Base-by-base conservation (phyloP, 768 basidiomycete species). In the Porphyrellus cyaneotinctus region DNA sequence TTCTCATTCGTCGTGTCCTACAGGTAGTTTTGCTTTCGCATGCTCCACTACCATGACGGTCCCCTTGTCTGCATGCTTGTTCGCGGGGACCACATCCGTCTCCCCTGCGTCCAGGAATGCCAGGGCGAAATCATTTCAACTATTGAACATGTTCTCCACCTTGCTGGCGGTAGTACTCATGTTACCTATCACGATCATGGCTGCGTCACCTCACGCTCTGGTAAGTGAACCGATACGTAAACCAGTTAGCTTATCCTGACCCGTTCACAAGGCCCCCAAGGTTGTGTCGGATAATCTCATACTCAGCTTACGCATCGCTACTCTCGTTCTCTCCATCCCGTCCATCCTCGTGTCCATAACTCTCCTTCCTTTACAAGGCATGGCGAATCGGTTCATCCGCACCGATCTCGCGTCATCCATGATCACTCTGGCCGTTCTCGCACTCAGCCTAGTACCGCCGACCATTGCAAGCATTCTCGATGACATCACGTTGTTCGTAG, bases 31-130 rank as follows among this genome's bases (percentile, higher is more conserved):
- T n/a, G 78, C 81, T 10, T 88, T 89, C 63, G 73, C 82, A 13
- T 88, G 87, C 61, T 76, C 83, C 17, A 82, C 87, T 1, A 72
- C 81, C 7, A 78, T 79, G 53, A 86, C 88, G 5, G 72, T 88
- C 17, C 79, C 84, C 18, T 66, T 88, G 48, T 87, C 86, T 56
- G 74, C 81, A 33, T 80, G 85, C 4, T 66, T 87, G 47, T 77
- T 76, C 52, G 76, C 76, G 24, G 69, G 58, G 14, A 50, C 42
- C 7, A n/a, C 59, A n/a, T 30, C 32, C 1, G 35, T 17, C 6
- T 13, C 59, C n/a, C 46, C 51, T 38, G 39, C 58, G 13, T 53
- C 59, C 44, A 83, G 81, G 67, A 72, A 73, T 44, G 70, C 77
- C 13, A 74, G 71, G 30, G 70, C 74, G 30, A 78, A 74, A 43